A percentile compares a stretch with the other conserved stretches of the same genome.
These are phyloP conservation scores for Saccharomyces hybrid DNA, from an alignment of 1,139 yeast species.

Conservation along the genomic window DNA sequence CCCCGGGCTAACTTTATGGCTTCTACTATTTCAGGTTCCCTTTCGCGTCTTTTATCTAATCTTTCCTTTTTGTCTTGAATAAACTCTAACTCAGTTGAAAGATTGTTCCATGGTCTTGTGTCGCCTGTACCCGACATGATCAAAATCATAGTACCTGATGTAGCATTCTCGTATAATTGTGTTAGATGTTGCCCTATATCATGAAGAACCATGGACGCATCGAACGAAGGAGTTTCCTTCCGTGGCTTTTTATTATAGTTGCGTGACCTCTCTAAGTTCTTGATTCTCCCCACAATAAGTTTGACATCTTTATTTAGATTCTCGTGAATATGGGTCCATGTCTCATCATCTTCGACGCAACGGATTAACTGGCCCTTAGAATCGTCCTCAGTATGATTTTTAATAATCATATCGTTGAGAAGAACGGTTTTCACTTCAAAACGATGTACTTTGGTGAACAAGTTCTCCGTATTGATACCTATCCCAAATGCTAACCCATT, in stretches of 20 bases:
- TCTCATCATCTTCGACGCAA: slow-evolving; percentile 53
- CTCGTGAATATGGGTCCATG: slow-evolving; percentile 37
- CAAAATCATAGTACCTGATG: slow-evolving; percentile 52
- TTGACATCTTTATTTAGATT: slow-evolving; percentile 34
- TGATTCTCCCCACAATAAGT: slow-evolving; percentile 47
- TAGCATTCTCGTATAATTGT: slow-evolving; percentile 44
- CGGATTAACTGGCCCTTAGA: slow-evolving; percentile 33
- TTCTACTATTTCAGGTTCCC: slow-evolving; percentile 38
- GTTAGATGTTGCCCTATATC: slow-evolving; percentile 41
- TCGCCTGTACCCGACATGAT: slow-evolving; percentile 60
- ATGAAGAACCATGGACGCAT: slow-evolving; percentile 15
- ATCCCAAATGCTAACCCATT: slow-evolving; percentile 64
- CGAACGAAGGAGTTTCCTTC: slow-evolving; percentile 5
- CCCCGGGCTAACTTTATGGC: slow-evolving; percentile 46
- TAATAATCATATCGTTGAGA: slow-evolving; percentile 29
- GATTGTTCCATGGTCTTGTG: slow-evolving; percentile 36
- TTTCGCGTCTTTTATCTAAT: slow-evolving; percentile 36
- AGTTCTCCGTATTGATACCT: slow-evolving; percentile 38
- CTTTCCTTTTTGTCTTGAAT: slow-evolving; percentile 30
- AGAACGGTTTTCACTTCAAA: slow-evolving; percentile 36
- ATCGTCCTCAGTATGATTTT: slow-evolving; percentile 7
- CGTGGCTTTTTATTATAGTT: neutral
- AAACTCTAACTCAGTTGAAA: slow-evolving; percentile 42
- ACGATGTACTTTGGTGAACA: slow-evolving; percentile 32
- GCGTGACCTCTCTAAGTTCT: slow-evolving; percentile 43